A percentile compares a stretch with the other conserved stretches of the same genome.
These are phyloP conservation scores for Priceomyces castillae DNA, from an alignment of 805 yeast species.

Conservation along the genomic window DNA sequence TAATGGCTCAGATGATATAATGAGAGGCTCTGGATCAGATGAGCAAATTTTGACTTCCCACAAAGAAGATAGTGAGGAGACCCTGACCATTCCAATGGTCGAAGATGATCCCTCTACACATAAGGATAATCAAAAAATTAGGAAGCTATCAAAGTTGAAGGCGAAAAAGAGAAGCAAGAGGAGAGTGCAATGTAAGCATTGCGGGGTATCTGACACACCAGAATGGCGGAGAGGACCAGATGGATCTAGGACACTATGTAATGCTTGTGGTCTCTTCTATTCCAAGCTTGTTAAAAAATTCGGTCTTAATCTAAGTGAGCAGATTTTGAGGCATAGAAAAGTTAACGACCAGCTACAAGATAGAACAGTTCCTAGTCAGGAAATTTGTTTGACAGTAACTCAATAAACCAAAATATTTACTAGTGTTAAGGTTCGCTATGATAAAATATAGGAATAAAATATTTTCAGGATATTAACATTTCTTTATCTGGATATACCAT, in stretches of 20 bases:
- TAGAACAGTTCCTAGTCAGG: slow-evolving; percentile 10
- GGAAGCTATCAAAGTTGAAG: background rate
- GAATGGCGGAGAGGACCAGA: slow-evolving; percentile 85
- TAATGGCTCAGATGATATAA: background rate
- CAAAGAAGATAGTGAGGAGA: background rate
- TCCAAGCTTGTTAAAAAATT: slow-evolving; percentile 58
- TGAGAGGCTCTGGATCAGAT: no score
- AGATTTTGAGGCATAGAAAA: slow-evolving; percentile 25
- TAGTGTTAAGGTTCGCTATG: no score
- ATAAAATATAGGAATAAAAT: no score
- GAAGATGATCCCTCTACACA: no score
- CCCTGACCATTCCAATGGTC: no score
- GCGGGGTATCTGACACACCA: slow-evolving; percentile 62
- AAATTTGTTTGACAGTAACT: background rate
- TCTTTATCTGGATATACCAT: no score
- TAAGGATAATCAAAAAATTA: background rate
- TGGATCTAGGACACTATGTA: slow-evolving; percentile 73
- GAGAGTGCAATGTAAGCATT: slow-evolving; percentile 26
- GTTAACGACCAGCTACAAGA: slow-evolving; percentile 4
- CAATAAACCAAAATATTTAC: no score
- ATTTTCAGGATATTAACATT: no score
- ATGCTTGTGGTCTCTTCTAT: slow-evolving; percentile 78
- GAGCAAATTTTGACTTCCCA: no score
- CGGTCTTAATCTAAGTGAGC: slow-evolving; percentile 45
- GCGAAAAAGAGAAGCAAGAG: background rate